Conservation (phyloP, 345 rosid genomes). For the Eutrema heterophyllum region DNA sequence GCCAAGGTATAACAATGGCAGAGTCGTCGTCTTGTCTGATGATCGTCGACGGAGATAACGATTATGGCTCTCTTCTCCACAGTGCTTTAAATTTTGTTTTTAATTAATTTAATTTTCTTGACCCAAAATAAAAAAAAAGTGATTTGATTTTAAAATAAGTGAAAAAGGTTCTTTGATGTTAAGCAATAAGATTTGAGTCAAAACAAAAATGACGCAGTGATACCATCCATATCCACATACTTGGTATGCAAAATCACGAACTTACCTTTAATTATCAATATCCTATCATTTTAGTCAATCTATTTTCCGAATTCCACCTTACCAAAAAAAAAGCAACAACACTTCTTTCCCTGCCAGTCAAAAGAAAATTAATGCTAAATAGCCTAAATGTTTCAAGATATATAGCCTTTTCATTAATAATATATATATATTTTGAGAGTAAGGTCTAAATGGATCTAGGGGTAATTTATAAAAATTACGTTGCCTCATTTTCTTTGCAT, state of each 20-base stretch:
- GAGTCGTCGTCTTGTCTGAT: background rate
- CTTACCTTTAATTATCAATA: background rate
- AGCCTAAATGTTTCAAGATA: background rate
- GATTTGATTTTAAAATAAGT: background rate
- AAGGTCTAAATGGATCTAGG: background rate
- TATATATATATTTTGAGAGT: background rate
- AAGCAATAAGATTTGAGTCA: background rate
- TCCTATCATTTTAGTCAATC: background rate
- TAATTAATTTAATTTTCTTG: background rate
- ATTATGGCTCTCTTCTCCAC: background rate
- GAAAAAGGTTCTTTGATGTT: background rate
- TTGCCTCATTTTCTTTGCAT: no score
- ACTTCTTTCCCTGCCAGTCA: background rate
- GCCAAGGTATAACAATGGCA: background rate
- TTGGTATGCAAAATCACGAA: background rate
- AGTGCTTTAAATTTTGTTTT: background rate
- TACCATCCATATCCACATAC: background rate
- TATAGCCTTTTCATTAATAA: no score
- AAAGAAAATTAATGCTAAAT: background rate
- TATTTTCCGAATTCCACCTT: background rate
- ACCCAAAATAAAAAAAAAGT: background rate
- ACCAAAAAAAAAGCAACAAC: background rate
- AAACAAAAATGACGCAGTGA: background rate
- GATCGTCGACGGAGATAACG: constrained; percentile 4
- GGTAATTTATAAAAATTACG: no score